Evolutionary conservation across 805 yeast species (phyloP), one percentile per base, ranked within the genome.

Genomic region (Cyberlindnera mycetangii): DNA sequence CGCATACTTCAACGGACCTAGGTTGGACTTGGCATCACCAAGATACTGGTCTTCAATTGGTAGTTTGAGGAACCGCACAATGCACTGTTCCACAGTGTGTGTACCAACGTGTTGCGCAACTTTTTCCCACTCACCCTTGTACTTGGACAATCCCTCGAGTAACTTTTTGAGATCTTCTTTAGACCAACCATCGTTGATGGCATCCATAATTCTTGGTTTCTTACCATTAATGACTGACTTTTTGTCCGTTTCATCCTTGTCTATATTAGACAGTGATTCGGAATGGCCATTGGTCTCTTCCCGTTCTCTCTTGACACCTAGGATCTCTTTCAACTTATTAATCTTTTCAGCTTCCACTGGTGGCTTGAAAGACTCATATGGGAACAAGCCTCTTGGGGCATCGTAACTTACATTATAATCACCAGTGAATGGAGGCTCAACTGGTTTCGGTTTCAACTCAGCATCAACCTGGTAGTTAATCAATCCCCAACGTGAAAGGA

Each of bases 401-500:
- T 90, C 97, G 58, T 79, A 81, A 47, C 79, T 82, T 2, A 87
- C 83, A 43, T 81, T 76, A 67, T 81, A 89, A 53, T 83, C 87
- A 9, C 89, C 89, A 3, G 89, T 79, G 54, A 74, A 79, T 18
- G 89, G 90, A 36, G 88, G 85, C 45, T 81, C 86, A 15, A 83
- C 72, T 41, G 79, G 71, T 20, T 75, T 74, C 4, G 95, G 93
- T 50, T 82, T 76, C 42, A 81, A 71, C 50, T 79, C 85, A 1
- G 90, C 87, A 60, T 84, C 86, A 2, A 90, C 95, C 64, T 90
- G 97, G 63, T 90, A 90, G 65, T 90, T 90, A 42, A 90, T 87
- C 41, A 90, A 70, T 0, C 97, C 97, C 97, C 97, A 90, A 62
- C 85, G 85, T 54, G 81, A 87, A 46, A 90, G 68, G 60, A 90